Percentiles rank a stretch among this genome's conserved stretches.
These are phyloP conservation scores for Carex pumila DNA, from an alignment of 176 grass and related monocot species.

Conservation along the genomic window DNA sequence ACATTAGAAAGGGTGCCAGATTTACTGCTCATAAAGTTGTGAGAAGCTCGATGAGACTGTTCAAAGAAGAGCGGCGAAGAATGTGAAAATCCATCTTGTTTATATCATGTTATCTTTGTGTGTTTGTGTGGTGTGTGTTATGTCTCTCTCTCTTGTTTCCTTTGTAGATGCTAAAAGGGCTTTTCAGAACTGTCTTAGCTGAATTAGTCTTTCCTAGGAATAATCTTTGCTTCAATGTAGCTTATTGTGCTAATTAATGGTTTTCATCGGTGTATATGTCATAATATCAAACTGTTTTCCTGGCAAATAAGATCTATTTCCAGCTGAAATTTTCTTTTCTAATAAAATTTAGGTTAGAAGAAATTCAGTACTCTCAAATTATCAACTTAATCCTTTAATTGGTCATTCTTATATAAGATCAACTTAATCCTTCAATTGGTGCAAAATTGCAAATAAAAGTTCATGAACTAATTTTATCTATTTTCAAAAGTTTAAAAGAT, in stretches of 20 bases:
- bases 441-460: no score
- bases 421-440: not conserved
- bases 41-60: not conserved
- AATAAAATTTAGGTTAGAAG: no score
- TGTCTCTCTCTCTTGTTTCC: constrained; percentile 10
- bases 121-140: constrained; percentile 16
- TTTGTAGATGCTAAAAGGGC: not conserved
- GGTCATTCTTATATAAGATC: not conserved
- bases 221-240: constrained; percentile 1
- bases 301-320: constrained; percentile 3
- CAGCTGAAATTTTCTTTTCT: not conserved
- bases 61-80: not conserved
- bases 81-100: not conserved
- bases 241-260: constrained; percentile 16
- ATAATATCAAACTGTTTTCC: constrained; percentile 8
- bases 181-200: not conserved
- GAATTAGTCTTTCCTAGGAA: constrained; percentile 11
- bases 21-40: not conserved
- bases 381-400: not conserved
- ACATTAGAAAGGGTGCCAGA: constrained; percentile 21
- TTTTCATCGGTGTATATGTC: constrained; percentile 1
- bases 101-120: constrained; percentile 8
- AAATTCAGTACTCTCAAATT: not conserved
- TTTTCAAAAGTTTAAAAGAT: not conserved
- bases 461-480: not conserved